These are phyloP conservation scores for Colletotrichum aenigma DNA, from an alignment of 2,329 filamentous ascomycete species.

Conservation along the genomic window DNA sequence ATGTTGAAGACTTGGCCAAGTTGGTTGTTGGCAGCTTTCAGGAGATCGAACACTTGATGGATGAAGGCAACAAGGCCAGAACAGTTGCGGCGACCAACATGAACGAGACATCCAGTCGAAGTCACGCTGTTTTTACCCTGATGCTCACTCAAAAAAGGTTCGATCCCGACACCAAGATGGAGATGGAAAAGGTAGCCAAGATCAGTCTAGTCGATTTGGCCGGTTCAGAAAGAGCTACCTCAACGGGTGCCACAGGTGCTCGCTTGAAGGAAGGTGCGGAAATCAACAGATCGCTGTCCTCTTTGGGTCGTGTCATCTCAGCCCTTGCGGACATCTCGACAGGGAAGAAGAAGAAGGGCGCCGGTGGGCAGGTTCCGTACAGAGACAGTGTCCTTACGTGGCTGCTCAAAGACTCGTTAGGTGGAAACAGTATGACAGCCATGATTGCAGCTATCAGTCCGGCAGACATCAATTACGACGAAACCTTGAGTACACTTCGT, in stretches of 20 bases:
- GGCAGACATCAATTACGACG: slow-evolving; percentile 98
- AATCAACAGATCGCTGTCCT: slow-evolving; percentile 96
- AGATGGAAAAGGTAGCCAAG: slow-evolving; percentile 95
- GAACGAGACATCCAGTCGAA: slow-evolving; percentile 99
- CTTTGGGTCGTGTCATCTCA: slow-evolving; percentile 95
- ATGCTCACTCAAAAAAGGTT: slow-evolving; percentile 93
- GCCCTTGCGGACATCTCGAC: slow-evolving; percentile 90
- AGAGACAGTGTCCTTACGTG: slow-evolving; percentile 96
- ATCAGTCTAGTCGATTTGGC: slow-evolving; percentile 98
- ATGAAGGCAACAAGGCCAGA: slow-evolving; percentile 97
- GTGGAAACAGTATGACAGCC: slow-evolving; percentile 98
- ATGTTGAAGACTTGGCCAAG: slow-evolving; percentile 97
- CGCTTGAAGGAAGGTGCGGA: slow-evolving; percentile 97
- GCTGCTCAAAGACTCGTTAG: slow-evolving; percentile 94
- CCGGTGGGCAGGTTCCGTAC: slow-evolving; percentile 82
- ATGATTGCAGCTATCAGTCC: slow-evolving; percentile 99
- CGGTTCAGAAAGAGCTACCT: slow-evolving; percentile 95
- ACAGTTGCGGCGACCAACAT: slow-evolving; percentile 99
- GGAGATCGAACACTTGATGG: slow-evolving; percentile 98
- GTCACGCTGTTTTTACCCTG: slow-evolving; percentile 96
- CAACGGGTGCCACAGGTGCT: slow-evolving; percentile 93
- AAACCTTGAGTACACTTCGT: slow-evolving; percentile 91
- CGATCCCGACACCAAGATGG: slow-evolving; percentile 93
- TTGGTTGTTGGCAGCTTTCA: slow-evolving; percentile 90
- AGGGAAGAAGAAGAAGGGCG: slow-evolving; percentile 81